These are phyloP conservation scores for Auricularia auricula-judae DNA, from an alignment of 768 basidiomycete species.

Conservation along the genomic window DNA sequence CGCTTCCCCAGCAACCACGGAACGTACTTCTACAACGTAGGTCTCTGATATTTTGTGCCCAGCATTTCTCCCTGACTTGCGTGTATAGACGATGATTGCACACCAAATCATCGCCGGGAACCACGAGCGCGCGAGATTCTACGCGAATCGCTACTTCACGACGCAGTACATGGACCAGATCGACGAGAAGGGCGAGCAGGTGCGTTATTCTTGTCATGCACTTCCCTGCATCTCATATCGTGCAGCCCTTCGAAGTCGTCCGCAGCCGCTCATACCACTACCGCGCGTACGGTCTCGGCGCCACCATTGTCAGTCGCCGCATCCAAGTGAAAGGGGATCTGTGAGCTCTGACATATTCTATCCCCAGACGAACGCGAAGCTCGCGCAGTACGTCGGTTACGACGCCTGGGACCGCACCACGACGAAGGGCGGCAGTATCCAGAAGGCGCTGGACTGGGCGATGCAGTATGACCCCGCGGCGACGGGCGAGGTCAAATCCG, in stretches of 20 bases:
- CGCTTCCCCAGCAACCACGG: constrained; percentile 45
- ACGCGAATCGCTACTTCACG: constrained; percentile 39
- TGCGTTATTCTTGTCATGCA: background rate
- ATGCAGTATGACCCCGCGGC: constrained; percentile 21
- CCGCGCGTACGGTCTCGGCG: constrained; percentile 53
- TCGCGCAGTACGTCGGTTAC: constrained; percentile 39
- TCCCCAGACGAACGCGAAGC: constrained; percentile 37
- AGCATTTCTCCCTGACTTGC: constrained; percentile 22
- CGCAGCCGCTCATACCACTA: constrained; percentile 60
- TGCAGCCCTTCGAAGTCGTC: constrained; percentile 48
- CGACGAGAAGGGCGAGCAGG: constrained; percentile 37
- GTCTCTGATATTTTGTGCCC: background rate
- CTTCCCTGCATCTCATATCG: background rate
- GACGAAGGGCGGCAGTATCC: constrained; percentile 40
- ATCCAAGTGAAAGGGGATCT: background rate
- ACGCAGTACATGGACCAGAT: constrained; percentile 45
- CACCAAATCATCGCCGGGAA: constrained; percentile 46
- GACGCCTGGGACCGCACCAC: constrained; percentile 37
- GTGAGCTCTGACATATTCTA: too few species aligned
- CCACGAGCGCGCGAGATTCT: constrained; percentile 32
- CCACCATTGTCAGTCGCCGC: constrained; percentile 41
- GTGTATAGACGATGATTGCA: constrained; percentile 29
- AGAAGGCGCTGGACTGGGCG: constrained; percentile 48
- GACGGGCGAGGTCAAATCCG: constrained; percentile 3
- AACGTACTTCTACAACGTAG: constrained; percentile 41